Evolutionary conservation across 371 early-diverging fungal genomes (phyloP).

Genomic region (Ordospora pajunii): DNA sequence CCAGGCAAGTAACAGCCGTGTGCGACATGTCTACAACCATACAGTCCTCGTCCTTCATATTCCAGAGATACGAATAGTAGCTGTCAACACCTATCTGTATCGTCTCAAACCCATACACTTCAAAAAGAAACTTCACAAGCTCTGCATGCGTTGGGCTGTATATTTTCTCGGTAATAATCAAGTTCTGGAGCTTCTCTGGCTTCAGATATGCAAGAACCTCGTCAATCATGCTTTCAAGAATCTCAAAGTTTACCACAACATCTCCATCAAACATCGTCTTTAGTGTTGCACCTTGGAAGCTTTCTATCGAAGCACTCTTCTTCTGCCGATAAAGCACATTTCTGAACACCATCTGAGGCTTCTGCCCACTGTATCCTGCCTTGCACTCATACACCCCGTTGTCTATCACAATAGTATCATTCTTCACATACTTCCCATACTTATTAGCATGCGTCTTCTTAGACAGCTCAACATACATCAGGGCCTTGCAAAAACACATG

Average conservation of each 20-base stretch:
- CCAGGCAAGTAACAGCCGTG: background rate
- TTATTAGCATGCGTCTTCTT: background rate
- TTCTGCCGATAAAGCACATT: slow-evolving; percentile 56
- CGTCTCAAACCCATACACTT: slow-evolving; percentile 46
- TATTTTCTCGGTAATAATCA: slow-evolving; percentile 58
- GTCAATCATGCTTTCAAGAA: slow-evolving; percentile 54
- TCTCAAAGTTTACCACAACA: slow-evolving; percentile 56
- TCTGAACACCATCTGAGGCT: slow-evolving; percentile 29
- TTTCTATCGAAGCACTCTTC: slow-evolving; percentile 24
- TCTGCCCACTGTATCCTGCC: slow-evolving; percentile 45
- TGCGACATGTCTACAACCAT: slow-evolving; percentile 27
- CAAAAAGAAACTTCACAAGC: slow-evolving; percentile 48
- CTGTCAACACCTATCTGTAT: slow-evolving; percentile 58
- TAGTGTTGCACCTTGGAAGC: background rate
- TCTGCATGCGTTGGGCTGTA: slow-evolving; percentile 46
- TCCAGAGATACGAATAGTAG: slow-evolving; percentile 53
- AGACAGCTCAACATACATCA: slow-evolving; percentile 11
- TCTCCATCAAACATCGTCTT: slow-evolving; percentile 60
- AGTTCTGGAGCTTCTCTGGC: slow-evolving; percentile 21
- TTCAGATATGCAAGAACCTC: slow-evolving; percentile 49
- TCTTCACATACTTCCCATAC: background rate
- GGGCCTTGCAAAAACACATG: slow-evolving; percentile 1
- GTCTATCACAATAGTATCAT: slow-evolving; percentile 55
- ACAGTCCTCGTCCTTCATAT: slow-evolving; percentile 11
- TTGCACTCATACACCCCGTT: slow-evolving; percentile 58